phyloP scores from a whole-genome alignment of 805 yeast genomes.

The Saturnispora zaruensis region DNA sequence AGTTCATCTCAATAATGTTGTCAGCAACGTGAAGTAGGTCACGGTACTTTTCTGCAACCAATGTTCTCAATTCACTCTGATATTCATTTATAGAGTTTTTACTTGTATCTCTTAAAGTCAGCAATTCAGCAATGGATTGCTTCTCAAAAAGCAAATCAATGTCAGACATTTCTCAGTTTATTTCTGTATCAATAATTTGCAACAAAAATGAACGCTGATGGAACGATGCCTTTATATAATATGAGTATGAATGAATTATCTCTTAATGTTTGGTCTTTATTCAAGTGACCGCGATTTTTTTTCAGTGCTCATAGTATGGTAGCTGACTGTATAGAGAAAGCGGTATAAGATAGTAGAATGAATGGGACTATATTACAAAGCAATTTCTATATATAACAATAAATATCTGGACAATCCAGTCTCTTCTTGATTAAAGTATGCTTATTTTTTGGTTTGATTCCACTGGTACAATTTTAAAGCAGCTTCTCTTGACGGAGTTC shows the following conservation, averaged over 20 bases:
- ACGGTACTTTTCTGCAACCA: slow-evolving; percentile 30
- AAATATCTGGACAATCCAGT: not conserved
- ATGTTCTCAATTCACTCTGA: slow-evolving; percentile 21
- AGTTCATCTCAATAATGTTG: slow-evolving; percentile 29
- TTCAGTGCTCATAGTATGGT: not conserved
- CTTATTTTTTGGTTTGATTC: not conserved
- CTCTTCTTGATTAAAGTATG: not conserved
- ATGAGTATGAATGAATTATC: too few species aligned
- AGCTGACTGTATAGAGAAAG: not conserved
- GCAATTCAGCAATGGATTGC: slow-evolving; percentile 25
- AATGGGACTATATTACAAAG: not conserved
- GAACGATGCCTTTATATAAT: not conserved
- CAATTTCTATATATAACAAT: not conserved
- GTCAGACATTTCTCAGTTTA: not conserved
- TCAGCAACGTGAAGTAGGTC: slow-evolving; percentile 31
- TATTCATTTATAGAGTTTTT: slow-evolving; percentile 18
- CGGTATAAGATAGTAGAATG: not conserved
- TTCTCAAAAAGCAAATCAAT: slow-evolving; percentile 17
- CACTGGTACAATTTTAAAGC: not conserved
- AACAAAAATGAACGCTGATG: not conserved
- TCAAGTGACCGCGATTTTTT: not conserved
- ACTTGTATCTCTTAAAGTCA: slow-evolving; percentile 18
- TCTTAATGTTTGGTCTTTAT: not conserved
- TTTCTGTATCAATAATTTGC: not conserved
- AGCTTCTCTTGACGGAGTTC: slow-evolving; percentile 35